Base-by-base conservation (phyloP, 108 stramenopile species). In the Conticribra weissflogii region DNA sequence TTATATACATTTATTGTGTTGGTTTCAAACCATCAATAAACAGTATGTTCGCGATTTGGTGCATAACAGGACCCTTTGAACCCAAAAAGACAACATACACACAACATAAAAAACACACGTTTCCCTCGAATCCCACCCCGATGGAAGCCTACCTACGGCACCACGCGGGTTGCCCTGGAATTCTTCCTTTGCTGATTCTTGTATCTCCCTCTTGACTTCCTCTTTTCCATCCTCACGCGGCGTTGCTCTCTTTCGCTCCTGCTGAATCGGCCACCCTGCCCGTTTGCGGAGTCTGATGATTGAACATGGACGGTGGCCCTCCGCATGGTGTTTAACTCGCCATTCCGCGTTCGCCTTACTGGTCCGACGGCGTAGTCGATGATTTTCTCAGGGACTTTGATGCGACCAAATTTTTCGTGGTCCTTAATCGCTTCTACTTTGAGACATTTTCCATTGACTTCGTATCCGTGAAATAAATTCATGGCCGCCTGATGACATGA, bases 351-450 rank as follows among this genome's bases (percentile, higher is more conserved):
- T 27, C 71, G 62, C 47, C 67, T 72, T 51, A 72, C 60, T 17
- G 78, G 78, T 15, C 90, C 90, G 31, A 81, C 60, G 2, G 81
- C 87, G 62, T 88, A 93, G 28, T 76, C 71, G 31, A 93, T 84
- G 47, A 93, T 78, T 53, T 81, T 80, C 79, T 86, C 86, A n/a
- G 91, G 91, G 0, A 88, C 87, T 14, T 84, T 68, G 45, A 93
- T 89, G 17, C 91, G 81, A 47, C 84, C 84, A 41, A 68, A 72
- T 25, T 74, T 82, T 47, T 85, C 84, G 75, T 87, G 80, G 59
- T 92, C 91, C 54, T 59, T 72, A 61, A 92, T 92, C 32, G 81
- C 49, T 74, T 92, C 87, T 22, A 92, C 91, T 62, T 79, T 85
- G 64, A 92, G 63, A 28, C 33, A 25, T 33, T 76, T 83, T 1